phyloP scores from a whole-genome alignment of 805 yeast genomes.

The Pichia manshurica region DNA sequence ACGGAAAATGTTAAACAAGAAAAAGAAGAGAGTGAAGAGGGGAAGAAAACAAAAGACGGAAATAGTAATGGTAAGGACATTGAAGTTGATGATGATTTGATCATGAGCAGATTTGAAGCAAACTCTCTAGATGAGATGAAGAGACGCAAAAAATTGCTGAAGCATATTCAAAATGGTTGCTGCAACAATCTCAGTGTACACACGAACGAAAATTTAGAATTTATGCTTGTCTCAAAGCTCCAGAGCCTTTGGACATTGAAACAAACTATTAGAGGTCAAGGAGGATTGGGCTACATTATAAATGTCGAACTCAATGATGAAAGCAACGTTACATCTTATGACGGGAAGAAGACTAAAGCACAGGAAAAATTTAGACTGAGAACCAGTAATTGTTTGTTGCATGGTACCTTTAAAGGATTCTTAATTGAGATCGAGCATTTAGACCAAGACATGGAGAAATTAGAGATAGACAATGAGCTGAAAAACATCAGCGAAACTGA shows the following conservation, averaged over 20 bases:
- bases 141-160: slow-evolving; percentile 23
- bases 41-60: neutral
- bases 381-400: slow-evolving; percentile 66
- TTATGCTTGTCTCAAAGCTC: slow-evolving; percentile 48
- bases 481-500: slow-evolving; percentile 14
- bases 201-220: slow-evolving; percentile 48
- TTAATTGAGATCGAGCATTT: slow-evolving; percentile 52
- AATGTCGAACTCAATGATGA: slow-evolving; percentile 27
- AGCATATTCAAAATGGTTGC: slow-evolving; percentile 38
- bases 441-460: slow-evolving; percentile 19
- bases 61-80: no score
- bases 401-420: slow-evolving; percentile 69
- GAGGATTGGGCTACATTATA: slow-evolving; percentile 60
- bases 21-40: neutral
- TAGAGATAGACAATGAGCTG: slow-evolving; percentile 11
- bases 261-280: slow-evolving; percentile 69
- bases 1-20: neutral
- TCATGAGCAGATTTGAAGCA: slow-evolving; percentile 25
- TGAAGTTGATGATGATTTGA: slow-evolving; percentile 15
- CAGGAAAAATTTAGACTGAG: slow-evolving; percentile 49
- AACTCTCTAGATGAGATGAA: slow-evolving; percentile 12
- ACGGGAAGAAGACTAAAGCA: slow-evolving; percentile 10
- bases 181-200: slow-evolving; percentile 38
- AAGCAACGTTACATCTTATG: slow-evolving; percentile 15
- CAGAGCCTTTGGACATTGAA: slow-evolving; percentile 66